Percentiles rank a stretch among this genome's conserved stretches.
Conservation (phyloP, 2,329 filamentous ascomycete genomes). For the Myriosclerotinia scirpicola region DNA sequence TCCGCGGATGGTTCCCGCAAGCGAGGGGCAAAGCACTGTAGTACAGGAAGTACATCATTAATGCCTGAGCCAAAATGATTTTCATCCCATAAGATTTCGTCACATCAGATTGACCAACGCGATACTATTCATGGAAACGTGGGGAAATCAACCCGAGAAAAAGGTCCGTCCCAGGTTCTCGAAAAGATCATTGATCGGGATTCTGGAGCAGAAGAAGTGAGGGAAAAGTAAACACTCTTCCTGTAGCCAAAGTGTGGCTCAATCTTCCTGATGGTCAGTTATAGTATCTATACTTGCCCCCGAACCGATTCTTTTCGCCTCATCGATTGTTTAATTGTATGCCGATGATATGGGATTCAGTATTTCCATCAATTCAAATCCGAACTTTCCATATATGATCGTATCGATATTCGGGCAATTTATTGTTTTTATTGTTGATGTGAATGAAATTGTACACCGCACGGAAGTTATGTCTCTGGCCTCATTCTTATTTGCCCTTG, state of each 20-base stretch:
- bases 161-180: no score
- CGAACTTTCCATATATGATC: neutral
- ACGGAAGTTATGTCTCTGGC: neutral
- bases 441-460: neutral
- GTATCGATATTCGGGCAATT: neutral
- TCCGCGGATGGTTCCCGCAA: neutral
- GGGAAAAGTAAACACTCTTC: neutral
- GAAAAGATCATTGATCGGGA: no score
- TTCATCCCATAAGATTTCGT: conserved; percentile 1
- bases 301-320: neutral
- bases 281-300: neutral
- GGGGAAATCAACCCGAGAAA: neutral
- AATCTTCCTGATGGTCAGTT: neutral
- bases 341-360: neutral
- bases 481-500: no score
- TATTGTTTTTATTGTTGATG: neutral
- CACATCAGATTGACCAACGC: neutral
- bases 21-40: neutral
- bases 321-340: neutral
- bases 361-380: neutral
- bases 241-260: neutral
- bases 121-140: neutral
- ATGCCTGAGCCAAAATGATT: neutral
- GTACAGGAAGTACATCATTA: neutral
- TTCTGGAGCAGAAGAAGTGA: neutral